phyloP scores from a whole-genome alignment of 2,329 filamentous ascomycete genomes.

The Macrophomina phaseolina region DNA sequence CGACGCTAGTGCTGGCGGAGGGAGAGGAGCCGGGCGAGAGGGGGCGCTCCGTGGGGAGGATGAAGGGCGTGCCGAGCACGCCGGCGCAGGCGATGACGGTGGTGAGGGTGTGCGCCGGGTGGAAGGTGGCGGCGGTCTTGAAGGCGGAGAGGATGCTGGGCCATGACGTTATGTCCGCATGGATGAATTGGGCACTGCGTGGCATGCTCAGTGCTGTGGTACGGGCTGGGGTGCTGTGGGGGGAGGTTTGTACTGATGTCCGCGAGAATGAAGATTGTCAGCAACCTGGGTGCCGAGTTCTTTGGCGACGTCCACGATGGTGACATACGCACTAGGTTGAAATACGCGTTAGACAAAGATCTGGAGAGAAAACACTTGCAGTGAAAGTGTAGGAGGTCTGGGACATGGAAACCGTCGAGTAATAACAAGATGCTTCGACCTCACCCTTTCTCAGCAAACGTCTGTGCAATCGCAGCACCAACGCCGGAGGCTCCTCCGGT shows the following conservation, averaged over 20 bases:
- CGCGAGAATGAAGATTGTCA: constrained; percentile 30
- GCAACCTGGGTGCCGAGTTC: constrained; percentile 29
- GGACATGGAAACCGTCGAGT: no score
- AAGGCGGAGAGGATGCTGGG: constrained; percentile 38
- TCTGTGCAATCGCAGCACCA: neutral
- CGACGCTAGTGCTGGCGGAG: no score
- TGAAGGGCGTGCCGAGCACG: constrained; percentile 35
- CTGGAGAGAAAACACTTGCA: no score
- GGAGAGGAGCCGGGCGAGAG: neutral
- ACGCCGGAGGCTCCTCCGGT: constrained; percentile 21
- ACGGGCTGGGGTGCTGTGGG: neutral
- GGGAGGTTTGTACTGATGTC: constrained; percentile 19
- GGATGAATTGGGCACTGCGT: constrained; percentile 37
- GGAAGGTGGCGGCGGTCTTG: constrained; percentile 37
- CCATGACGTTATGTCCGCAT: constrained; percentile 40
- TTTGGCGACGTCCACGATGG: constrained; percentile 36
- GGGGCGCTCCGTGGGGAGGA: constrained; percentile 30
- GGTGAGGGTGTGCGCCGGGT: constrained; percentile 35
- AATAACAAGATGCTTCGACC: no score
- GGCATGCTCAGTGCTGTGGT: no score
- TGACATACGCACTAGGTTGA: constrained; percentile 33
- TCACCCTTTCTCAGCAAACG: constrained; percentile 11
- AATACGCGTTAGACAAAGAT: neutral
- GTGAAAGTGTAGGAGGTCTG: no score
- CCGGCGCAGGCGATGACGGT: constrained; percentile 42